Percentiles rank a stretch among this genome's conserved stretches.
These are phyloP conservation scores for Podila minutissima DNA, from an alignment of 192 early-diverging fungal species.

Conservation along the genomic window DNA sequence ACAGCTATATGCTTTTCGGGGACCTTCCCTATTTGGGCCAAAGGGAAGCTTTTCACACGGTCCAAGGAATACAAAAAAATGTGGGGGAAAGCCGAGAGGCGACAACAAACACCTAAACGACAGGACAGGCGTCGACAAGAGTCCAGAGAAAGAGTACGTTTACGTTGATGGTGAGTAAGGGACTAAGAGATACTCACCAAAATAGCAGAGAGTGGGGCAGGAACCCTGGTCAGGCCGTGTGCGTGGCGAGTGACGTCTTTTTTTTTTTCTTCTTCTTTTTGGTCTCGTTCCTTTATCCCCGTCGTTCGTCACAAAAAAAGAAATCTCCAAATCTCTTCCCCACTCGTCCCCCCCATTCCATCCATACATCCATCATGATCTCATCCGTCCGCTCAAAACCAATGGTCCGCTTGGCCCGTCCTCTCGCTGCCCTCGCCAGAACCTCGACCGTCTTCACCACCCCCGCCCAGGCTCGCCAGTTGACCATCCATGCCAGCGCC, in stretches of 20 bases:
- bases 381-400: conserved; percentile 52
- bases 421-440: conserved; percentile 33
- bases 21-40: too few species aligned
- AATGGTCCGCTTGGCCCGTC: conserved; percentile 34
- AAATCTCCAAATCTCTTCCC: background rate
- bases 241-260: background rate
- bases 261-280: background rate
- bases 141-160: too few species aligned
- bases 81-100: too few species aligned
- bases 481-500: conserved; percentile 46
- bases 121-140: too few species aligned
- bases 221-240: too few species aligned
- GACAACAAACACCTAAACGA: too few species aligned
- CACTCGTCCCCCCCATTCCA: background rate
- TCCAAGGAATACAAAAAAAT: too few species aligned
- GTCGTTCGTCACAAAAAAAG: background rate
- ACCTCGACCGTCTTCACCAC: conserved; percentile 31
- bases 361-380: conserved; percentile 27
- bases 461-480: conserved; percentile 30
- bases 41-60: too few species aligned
- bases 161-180: too few species aligned
- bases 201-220: too few species aligned
- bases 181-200: too few species aligned
- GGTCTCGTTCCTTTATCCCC: background rate
- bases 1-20: too few species aligned